phyloP scores from a whole-genome alignment of 2,329 filamentous ascomycete genomes.

The Pseudogymnoascus sp. region DNA sequence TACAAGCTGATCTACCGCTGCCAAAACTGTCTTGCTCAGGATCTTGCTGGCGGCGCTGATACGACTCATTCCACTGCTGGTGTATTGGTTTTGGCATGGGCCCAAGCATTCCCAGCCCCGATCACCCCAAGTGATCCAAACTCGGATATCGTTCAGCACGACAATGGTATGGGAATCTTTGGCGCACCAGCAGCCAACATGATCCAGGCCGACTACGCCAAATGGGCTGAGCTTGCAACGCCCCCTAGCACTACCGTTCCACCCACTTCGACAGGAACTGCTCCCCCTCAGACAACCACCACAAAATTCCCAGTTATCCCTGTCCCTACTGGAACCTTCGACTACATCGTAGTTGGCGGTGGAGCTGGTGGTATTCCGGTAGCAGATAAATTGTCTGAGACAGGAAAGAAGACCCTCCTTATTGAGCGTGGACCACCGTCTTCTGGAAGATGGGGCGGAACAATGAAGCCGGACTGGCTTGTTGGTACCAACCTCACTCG shows the following conservation, averaged over 20 bases:
- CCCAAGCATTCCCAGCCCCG: slow-evolving; percentile 36
- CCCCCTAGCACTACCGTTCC: slow-evolving; percentile 19
- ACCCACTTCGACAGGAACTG: not conserved
- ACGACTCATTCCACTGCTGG: slow-evolving; percentile 33
- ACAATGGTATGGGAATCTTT: slow-evolving; percentile 47
- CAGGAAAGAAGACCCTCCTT: slow-evolving; percentile 8
- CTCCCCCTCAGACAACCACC: slow-evolving; percentile 13
- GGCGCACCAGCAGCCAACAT: slow-evolving; percentile 37
- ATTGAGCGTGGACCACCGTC: slow-evolving; percentile 10
- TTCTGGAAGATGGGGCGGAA: slow-evolving; percentile 1
- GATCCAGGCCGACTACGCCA: slow-evolving; percentile 32
- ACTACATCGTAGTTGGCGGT: slow-evolving; percentile 10
- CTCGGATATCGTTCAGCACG: slow-evolving; percentile 44
- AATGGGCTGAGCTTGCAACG: slow-evolving; percentile 26
- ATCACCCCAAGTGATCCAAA: slow-evolving; percentile 36
- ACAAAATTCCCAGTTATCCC: not conserved
- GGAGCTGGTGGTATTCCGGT: slow-evolving; percentile 11
- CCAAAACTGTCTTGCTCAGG: slow-evolving; percentile 40
- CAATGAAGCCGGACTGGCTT: not conserved
- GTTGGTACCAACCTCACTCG: slow-evolving; percentile 5
- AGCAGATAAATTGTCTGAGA: slow-evolving; percentile 11
- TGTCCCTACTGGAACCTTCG: not conserved
- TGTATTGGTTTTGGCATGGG: slow-evolving; percentile 46
- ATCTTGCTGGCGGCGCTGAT: slow-evolving; percentile 38
- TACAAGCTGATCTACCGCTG: slow-evolving; percentile 2